phyloP scores from a whole-genome alignment of 148 eudicot genomes.

The Persicaria maculosa region DNA sequence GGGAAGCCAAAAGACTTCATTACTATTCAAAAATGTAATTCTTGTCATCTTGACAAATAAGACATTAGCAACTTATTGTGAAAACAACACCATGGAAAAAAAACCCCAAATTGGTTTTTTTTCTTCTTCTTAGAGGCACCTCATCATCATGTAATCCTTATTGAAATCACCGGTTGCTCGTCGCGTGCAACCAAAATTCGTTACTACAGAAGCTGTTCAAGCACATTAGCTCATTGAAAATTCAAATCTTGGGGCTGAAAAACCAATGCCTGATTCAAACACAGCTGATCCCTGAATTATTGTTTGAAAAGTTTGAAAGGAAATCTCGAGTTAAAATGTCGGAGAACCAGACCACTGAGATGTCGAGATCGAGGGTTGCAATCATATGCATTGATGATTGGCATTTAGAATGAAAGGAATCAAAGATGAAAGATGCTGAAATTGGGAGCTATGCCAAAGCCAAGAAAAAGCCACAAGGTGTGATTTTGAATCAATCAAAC shows the following conservation, averaged over 20 bases:
- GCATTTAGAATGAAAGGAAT: background rate
- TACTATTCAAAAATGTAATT: constrained; percentile 1
- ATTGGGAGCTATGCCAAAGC: background rate
- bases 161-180: background rate
- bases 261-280: background rate
- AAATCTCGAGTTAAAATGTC: too few species aligned
- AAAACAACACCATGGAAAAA: background rate
- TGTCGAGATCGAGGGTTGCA: background rate
- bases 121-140: background rate
- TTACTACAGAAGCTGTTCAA: background rate
- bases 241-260: background rate
- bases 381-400: background rate
- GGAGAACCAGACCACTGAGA: background rate
- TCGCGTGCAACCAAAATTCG: background rate
- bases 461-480: background rate
- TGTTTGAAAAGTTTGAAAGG: background rate
- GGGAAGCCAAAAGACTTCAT: background rate
- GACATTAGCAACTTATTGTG: background rate
- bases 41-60: constrained; percentile 3
- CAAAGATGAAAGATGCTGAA: background rate
- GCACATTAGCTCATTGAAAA: background rate
- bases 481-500: background rate
- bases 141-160: background rate
- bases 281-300: background rate
- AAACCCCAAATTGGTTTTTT: constrained; percentile 1